Conservation (phyloP, 225 moss, liverwort and hornwort species). For the Bryum argenteum region DNA sequence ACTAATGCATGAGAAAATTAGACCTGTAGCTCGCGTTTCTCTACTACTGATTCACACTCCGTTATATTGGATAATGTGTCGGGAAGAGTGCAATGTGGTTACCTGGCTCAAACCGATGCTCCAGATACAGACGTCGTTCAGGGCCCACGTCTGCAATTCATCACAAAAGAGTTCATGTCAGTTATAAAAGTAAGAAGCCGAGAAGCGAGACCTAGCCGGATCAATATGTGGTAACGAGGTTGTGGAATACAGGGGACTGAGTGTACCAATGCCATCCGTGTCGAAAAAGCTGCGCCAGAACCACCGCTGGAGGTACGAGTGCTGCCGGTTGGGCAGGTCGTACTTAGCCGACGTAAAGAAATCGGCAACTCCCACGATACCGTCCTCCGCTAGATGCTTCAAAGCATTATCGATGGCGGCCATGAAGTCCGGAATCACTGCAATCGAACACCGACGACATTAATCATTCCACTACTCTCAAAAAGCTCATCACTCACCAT, state of each 20-base stretch:
- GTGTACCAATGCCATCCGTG: conserved; percentile 73
- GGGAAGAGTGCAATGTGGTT: background rate
- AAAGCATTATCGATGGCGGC: conserved; percentile 76
- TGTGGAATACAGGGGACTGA: background rate
- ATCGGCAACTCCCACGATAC: conserved; percentile 87
- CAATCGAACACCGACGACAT: background rate
- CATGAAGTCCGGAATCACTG: conserved; percentile 97
- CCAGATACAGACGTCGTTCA: conserved; percentile 87
- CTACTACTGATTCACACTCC: background rate
- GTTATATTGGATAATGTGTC: background rate
- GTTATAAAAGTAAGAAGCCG: too few relatives aligned
- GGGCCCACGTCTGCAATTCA: conserved; percentile 72
- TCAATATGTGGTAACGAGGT: background rate
- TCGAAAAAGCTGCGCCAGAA: conserved; percentile 95
- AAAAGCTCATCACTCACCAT: too few relatives aligned
- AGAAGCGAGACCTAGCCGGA: too few relatives aligned
- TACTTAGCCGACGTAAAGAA: conserved; percentile 95
- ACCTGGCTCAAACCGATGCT: conserved; percentile 92
- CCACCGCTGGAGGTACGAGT: conserved; percentile 76
- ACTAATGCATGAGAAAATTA: background rate
- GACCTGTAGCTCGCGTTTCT: background rate
- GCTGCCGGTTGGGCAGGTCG: conserved; percentile 95
- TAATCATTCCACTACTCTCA: too few relatives aligned
- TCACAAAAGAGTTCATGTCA: too few relatives aligned
- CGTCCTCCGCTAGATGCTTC: conserved; percentile 71